Evolutionary conservation across 176 grass and related monocot genomes (phyloP).

Genomic region (bread wheat (Triticum aestivum)): DNA sequence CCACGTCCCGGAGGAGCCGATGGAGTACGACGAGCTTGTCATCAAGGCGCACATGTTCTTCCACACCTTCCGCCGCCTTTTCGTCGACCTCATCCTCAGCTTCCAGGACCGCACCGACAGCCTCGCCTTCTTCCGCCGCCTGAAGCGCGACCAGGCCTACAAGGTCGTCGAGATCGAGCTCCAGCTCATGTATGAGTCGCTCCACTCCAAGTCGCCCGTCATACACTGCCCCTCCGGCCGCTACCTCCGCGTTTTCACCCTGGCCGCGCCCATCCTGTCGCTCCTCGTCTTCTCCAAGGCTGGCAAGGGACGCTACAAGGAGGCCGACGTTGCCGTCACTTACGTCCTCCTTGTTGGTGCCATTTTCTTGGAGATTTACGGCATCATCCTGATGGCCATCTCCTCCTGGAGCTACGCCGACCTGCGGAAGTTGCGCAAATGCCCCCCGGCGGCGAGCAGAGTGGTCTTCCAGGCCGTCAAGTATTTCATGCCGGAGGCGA

Average conservation of each 20-base stretch:
- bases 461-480: not conserved
- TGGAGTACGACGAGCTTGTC: conserved; percentile 19
- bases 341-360: conserved; percentile 20
- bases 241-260: conserved; percentile 22
- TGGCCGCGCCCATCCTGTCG: not conserved
- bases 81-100: conserved; percentile 57
- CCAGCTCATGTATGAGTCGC: conserved; percentile 34
- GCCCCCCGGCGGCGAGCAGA: not conserved
- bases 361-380: conserved; percentile 12
- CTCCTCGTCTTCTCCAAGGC: not conserved
- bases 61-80: conserved; percentile 38
- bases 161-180: conserved; percentile 41
- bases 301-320: not conserved
- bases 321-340: conserved; percentile 2
- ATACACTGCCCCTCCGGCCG: conserved; percentile 13
- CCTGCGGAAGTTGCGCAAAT: not conserved
- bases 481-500: not conserved
- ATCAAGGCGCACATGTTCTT: conserved; percentile 32
- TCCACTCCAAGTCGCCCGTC: conserved; percentile 16
- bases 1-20: not conserved
- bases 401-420: conserved; percentile 14
- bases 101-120: conserved; percentile 39
- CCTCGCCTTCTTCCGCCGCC: conserved; percentile 10
- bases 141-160: conserved; percentile 21
- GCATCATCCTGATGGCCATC: conserved; percentile 5